Evolutionary conservation across 176 grass and related monocot genomes (phyloP).

Genomic region (Oryza officinalis): DNA sequence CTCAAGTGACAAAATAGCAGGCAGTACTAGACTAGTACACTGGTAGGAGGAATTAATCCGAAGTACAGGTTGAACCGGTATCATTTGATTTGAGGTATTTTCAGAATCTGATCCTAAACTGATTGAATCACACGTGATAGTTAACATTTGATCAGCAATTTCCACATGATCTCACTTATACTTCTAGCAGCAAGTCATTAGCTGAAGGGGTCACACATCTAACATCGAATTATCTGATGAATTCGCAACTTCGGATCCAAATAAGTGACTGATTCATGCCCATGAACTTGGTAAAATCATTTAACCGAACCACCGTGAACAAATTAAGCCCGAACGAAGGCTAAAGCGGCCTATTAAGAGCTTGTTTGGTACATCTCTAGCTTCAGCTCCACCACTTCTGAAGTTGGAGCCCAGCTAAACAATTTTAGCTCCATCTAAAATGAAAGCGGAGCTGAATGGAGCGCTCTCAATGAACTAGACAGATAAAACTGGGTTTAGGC

Average conservation of each 20-base stretch:
- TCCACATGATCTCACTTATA: background rate
- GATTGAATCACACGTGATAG: background rate
- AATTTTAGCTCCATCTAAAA: no score
- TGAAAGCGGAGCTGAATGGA: no score
- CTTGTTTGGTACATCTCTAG: no score
- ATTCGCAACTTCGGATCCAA: background rate
- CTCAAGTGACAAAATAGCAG: slow-evolving; percentile 3
- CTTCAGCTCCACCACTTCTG: no score
- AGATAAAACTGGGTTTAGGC: no score
- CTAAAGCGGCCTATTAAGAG: background rate
- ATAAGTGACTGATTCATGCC: background rate
- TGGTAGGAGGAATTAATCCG: background rate
- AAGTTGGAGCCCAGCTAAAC: no score
- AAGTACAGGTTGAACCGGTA: no score
- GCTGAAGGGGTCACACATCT: background rate
- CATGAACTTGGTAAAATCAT: background rate
- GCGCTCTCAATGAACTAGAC: no score
- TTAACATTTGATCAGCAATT: background rate
- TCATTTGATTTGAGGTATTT: no score
- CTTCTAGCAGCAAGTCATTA: background rate
- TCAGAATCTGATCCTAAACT: background rate
- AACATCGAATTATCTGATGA: background rate
- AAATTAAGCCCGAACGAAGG: background rate
- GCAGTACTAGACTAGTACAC: background rate
- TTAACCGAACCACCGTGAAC: background rate